These are phyloP conservation scores for Lenzites betulinus DNA, from an alignment of 768 basidiomycete species.

Conservation along the genomic window DNA sequence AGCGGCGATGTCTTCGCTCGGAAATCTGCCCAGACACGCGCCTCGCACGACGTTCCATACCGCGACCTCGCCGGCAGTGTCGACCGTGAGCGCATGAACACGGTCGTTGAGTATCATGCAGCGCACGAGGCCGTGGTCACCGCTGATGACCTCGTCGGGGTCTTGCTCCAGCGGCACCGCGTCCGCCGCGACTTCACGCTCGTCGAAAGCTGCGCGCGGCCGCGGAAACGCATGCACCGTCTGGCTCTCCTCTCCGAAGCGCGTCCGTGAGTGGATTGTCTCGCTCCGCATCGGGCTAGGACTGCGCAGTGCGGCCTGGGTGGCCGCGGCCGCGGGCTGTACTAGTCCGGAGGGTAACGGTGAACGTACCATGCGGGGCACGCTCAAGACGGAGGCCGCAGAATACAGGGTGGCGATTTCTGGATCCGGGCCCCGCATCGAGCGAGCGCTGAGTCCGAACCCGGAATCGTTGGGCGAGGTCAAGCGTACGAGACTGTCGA, in stretches of 20 bases:
- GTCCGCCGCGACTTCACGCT: slow-evolving; percentile 79
- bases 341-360: slow-evolving; percentile 39
- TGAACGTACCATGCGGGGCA: slow-evolving; percentile 48
- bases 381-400: slow-evolving; percentile 77
- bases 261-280: slow-evolving; percentile 22
- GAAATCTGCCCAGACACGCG: slow-evolving; percentile 71
- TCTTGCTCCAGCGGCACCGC: slow-evolving; percentile 54
- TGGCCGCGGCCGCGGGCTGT: slow-evolving; percentile 23
- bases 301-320: slow-evolving; percentile 30
- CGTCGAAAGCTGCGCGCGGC: slow-evolving; percentile 57
- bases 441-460: slow-evolving; percentile 44
- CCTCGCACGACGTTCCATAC: slow-evolving; percentile 92
- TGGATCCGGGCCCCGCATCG: slow-evolving; percentile 57
- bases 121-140: slow-evolving; percentile 81
- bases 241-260: slow-evolving; percentile 33
- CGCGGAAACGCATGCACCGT: slow-evolving; percentile 41
- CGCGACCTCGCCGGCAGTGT: slow-evolving; percentile 84
- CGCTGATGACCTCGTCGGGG: slow-evolving; percentile 74
- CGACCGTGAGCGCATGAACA: slow-evolving; percentile 87
- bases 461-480: slow-evolving; percentile 60
- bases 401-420: slow-evolving; percentile 87
- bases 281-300: slow-evolving; percentile 33
- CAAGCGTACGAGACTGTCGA: slow-evolving; percentile 67
- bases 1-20: slow-evolving; percentile 62
- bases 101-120: slow-evolving; percentile 84